Base-by-base conservation (phyloP, 345 rosid genomes). In the Melaleuca alternifolia region DNA sequence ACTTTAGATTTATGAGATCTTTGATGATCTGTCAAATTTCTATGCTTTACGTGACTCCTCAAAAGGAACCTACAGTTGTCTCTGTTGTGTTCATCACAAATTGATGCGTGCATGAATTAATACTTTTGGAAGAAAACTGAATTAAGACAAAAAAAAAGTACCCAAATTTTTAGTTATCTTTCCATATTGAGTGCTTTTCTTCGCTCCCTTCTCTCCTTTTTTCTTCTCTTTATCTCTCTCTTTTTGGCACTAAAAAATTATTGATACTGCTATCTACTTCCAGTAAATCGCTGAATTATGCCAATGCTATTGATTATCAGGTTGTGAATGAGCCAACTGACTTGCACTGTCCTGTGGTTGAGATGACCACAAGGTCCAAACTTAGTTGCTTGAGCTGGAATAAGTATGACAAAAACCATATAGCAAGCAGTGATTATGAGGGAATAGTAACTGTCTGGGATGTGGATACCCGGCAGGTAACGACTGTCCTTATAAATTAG, bases 381-480 rank as follows among this genome's bases (percentile, higher is more conserved):
- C 96, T 97, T 89, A 96, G 99, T 87, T 97, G 99, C 93, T 89
- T 97, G 92, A 97, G 99, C 91, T 97, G 99, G 99, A 97, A 97
- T 90, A 97, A 97, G 87, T 93, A 90, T 90, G 92, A 91, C 50
- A 97, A 97, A 91, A 96, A 96, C 88, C 98, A 93, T 87, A 95
- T 97, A 90, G 99, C 99, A 57, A 97, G 99, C 90, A 97, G 99
- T 89, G 99, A 97, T 91, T 97, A 97, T 50, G 99, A 97, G 90
- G 99, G 99, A 85, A 95, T 95, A 88, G 99, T 95, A 85, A 94
- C 98, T n/a, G 98, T 97, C 87, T 97, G 99, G 99, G 99, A 97
- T 91, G 96, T 96, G 87, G 94, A 94, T 84, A 97, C 98, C 84
- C 94, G 97, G 90, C 99, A 97, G 98, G 99, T 92, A 89, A 87